Base-by-base conservation (phyloP, 495 filamentous ascomycete species). In the Penicillium arizonense region DNA sequence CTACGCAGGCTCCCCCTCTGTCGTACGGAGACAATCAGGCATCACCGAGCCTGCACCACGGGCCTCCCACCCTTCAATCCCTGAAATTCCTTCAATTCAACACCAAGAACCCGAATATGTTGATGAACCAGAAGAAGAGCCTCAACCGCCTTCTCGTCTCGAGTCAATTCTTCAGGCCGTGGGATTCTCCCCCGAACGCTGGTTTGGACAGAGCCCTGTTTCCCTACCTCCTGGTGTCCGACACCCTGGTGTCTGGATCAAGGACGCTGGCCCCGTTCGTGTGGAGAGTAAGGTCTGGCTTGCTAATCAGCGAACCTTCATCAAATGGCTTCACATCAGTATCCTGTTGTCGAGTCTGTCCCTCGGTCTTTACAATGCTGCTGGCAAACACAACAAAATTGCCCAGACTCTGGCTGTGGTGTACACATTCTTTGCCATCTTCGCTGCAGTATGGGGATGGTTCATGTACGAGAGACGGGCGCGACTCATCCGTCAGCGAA, bases 221-320 rank as follows among this genome's bases (percentile, higher is more conserved):
- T 58, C 68, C 18, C 74, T 98, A 21, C 94, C 94, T 0, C 87
- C 89, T 4, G 95, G 95, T 16, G 88, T 98, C n/a, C 80, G 74
- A 30, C 83, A 93, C 51, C 94, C 94, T 9, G 83, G 80, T 1
- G 77, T 79, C 40, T 90, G 92, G 82, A 87, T 98, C 74, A 98
- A 97, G 75, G 93, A 98, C 69, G 77, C 87, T 0, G 92, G 93
- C 0, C 90, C 91, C 1, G 78, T 97, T 32, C 82, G 88, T 46
- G 90, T 98, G 35, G 94, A 98, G 70, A 89, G 89, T 36, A 98
- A 98, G 71, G 93, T 98, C 5, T 98, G 94, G 92, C 87, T 98
- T 32, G 94, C 94, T 43, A 98, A 98, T 66, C 90, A 98, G 73
- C 84, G 94, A 40, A 98, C 94, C 0, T 98, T 96, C 62, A 83